Conservation (phyloP, 306 rosid species). For the Vigna unguiculata region DNA sequence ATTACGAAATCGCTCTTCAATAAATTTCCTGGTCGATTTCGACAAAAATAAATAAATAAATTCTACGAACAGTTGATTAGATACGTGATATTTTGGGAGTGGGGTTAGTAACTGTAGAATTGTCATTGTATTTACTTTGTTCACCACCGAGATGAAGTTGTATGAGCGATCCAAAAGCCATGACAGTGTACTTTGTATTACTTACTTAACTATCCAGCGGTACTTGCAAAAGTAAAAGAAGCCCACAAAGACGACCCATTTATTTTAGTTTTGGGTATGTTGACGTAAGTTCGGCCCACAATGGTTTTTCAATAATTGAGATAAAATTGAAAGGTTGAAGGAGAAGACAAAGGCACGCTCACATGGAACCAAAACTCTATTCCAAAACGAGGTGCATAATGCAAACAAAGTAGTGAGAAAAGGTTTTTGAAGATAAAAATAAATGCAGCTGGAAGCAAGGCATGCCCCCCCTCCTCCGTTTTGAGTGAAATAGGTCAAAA, state of each 20-base stretch:
- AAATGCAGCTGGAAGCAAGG: background rate
- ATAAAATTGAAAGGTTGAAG: background rate
- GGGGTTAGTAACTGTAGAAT: no score
- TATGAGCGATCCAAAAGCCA: conserved; percentile 3
- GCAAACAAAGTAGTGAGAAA: conserved; percentile 6
- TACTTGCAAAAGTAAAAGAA: conserved; percentile 7
- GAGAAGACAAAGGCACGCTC: conserved; percentile 25
- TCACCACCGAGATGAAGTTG: background rate
- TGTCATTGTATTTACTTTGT: no score
- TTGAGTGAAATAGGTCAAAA: no score
- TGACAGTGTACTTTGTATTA: background rate
- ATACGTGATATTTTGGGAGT: no score
- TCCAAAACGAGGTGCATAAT: conserved; percentile 23
- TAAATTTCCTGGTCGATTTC: background rate
- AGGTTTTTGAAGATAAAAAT: background rate
- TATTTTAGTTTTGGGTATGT: conserved; percentile 7
- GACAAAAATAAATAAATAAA: no score
- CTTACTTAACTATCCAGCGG: background rate
- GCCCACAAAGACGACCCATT: background rate
- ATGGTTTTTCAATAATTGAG: background rate
- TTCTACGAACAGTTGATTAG: no score
- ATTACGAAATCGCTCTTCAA: background rate
- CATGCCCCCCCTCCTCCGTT: no score
- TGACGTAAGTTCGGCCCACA: background rate
- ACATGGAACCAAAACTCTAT: conserved; percentile 20